A percentile compares a stretch with the other conserved stretches of the same genome.
These are phyloP conservation scores for Astrephomene gubernaculifera DNA, from an alignment of 139 green algal species.

Conservation along the genomic window DNA sequence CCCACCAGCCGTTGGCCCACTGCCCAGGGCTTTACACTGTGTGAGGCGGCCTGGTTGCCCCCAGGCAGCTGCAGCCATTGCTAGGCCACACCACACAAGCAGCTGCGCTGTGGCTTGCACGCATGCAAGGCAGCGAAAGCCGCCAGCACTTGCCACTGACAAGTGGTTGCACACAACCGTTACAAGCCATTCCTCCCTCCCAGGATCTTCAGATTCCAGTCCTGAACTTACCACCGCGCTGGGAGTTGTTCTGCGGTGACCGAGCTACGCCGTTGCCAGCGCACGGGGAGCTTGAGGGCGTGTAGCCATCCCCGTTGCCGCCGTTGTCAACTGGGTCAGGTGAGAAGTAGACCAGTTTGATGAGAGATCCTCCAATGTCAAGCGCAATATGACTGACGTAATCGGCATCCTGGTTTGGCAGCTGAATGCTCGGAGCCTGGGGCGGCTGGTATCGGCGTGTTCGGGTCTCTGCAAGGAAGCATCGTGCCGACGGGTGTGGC, in stretches of 20 bases:
- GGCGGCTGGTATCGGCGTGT: conserved; percentile 25
- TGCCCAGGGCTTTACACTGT: no score
- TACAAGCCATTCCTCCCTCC: not conserved
- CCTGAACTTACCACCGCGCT: not conserved
- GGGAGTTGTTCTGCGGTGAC: not conserved
- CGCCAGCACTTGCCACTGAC: no score
- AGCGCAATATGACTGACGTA: conserved; percentile 94
- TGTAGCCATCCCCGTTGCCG: not conserved
- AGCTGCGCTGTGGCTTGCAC: no score
- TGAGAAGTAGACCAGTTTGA: conserved; percentile 99
- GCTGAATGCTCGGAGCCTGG: conserved; percentile 86
- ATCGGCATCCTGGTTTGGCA: conserved; percentile 91
- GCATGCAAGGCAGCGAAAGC: no score
- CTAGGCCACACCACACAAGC: no score
- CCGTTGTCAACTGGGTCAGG: conserved; percentile 52
- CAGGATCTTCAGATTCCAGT: not conserved
- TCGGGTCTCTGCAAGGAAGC: not conserved
- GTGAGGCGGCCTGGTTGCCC: no score
- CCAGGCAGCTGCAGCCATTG: no score
- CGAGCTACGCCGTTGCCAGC: not conserved
- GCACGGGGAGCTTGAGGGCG: not conserved
- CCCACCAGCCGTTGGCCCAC: no score
- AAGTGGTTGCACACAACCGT: no score
- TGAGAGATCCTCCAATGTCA: conserved; percentile 95
- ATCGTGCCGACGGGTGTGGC: no score